These are phyloP conservation scores for Coemansia sp. DNA, from an alignment of 192 early-diverging fungal genomes.

Conservation along the genomic window DNA sequence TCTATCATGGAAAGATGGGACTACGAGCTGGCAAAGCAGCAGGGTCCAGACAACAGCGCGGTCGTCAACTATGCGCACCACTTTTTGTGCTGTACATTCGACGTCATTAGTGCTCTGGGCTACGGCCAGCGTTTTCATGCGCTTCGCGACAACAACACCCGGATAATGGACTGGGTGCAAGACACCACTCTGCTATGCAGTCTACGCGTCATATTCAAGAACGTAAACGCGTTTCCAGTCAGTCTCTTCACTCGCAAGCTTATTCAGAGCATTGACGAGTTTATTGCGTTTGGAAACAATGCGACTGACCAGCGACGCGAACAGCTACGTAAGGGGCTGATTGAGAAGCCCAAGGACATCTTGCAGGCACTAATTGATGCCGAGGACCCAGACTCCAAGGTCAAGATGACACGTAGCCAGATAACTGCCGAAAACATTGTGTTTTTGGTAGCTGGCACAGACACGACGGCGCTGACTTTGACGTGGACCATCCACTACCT, in stretches of 20 bases:
- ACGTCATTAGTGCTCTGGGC: constrained; percentile 32
- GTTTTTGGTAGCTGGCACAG: constrained; percentile 38
- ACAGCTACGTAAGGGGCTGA: constrained; percentile 2
- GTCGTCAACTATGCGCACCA: constrained; percentile 23
- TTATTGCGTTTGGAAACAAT: constrained; percentile 15
- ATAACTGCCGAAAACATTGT: constrained; percentile 29
- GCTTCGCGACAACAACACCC: constrained; percentile 16
- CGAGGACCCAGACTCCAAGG: constrained; percentile 36
- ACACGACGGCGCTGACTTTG: constrained; percentile 34
- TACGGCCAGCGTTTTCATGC: constrained; percentile 39
- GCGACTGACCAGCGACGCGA: constrained; percentile 10
- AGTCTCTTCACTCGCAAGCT: constrained; percentile 6
- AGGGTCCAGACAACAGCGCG: not conserved
- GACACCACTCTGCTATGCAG: constrained; percentile 12
- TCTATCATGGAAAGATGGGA: constrained; percentile 35
- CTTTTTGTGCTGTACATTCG: constrained; percentile 26
- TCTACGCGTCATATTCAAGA: constrained; percentile 1
- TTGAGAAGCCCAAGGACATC: constrained; percentile 39
- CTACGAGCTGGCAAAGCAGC: not conserved
- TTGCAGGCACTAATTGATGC: constrained; percentile 44
- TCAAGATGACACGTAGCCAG: constrained; percentile 29
- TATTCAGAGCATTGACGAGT: constrained; percentile 19
- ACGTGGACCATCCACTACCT: constrained; percentile 40
- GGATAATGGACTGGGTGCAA: constrained; percentile 25
- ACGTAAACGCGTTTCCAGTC: constrained; percentile 12